These are phyloP conservation scores for Epichloe sylvatica DNA, from an alignment of 2,329 filamentous ascomycete species.

Conservation along the genomic window DNA sequence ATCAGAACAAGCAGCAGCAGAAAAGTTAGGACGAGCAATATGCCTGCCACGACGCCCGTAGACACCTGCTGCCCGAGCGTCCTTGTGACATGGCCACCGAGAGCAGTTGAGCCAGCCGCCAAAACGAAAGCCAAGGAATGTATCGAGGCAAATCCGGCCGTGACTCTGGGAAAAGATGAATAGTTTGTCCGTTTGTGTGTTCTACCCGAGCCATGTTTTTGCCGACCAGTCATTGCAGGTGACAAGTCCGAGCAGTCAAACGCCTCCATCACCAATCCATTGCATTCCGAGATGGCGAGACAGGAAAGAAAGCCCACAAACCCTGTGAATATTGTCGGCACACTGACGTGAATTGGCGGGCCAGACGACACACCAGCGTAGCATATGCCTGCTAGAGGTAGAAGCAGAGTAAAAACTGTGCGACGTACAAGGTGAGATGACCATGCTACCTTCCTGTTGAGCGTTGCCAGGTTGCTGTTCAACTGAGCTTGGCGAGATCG, in stretches of 20 bases:
- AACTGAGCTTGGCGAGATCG: constrained; percentile 45
- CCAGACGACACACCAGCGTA: constrained; percentile 56
- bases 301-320: constrained; percentile 57
- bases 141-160: constrained; percentile 55
- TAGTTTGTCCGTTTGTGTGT: constrained; percentile 48
- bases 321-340: constrained; percentile 52
- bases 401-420: constrained; percentile 48
- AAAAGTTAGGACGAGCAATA: constrained; percentile 50
- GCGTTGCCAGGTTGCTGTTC: constrained; percentile 52
- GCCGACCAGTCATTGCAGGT: constrained; percentile 50
- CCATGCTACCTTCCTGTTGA: constrained; percentile 50
- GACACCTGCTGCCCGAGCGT: constrained; percentile 52
- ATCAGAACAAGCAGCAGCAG: constrained; percentile 47
- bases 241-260: constrained; percentile 72
- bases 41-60: constrained; percentile 53
- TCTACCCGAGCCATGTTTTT: constrained; percentile 26
- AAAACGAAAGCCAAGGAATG: constrained; percentile 57
- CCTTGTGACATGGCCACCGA: constrained; percentile 54
- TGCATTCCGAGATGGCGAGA: constrained; percentile 62
- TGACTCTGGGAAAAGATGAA: constrained; percentile 61
- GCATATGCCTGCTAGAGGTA: constrained; percentile 52
- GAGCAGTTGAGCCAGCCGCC: constrained; percentile 52
- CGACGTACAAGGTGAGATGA: constrained; percentile 59
- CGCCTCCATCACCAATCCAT: constrained; percentile 65
- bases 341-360: constrained; percentile 42